Conservation (phyloP, 805 yeast species). For the Pichia sporocuriosa region DNA sequence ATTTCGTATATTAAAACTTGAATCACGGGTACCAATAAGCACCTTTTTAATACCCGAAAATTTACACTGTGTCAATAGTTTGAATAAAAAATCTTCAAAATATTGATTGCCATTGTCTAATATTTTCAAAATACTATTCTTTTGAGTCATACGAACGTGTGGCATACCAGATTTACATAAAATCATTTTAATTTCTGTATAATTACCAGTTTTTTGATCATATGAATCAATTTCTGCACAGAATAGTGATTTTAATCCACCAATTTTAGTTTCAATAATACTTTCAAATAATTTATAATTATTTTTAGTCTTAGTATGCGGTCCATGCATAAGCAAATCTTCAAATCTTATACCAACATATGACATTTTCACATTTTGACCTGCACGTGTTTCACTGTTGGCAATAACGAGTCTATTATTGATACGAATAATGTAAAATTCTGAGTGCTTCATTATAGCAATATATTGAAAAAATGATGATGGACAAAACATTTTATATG, state of each 20-base stretch:
- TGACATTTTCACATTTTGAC: conserved; percentile 10
- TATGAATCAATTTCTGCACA: conserved; percentile 14
- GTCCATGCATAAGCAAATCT: conserved; percentile 13
- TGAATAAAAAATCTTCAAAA: conserved; percentile 8
- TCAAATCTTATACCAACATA: conserved; percentile 19
- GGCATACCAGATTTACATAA: conserved; percentile 12
- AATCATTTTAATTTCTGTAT: conserved; percentile 17
- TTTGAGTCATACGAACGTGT: background rate
- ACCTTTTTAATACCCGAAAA: conserved; percentile 10
- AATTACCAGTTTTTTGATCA: background rate
- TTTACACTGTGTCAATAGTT: conserved; percentile 12
- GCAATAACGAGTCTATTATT: conserved; percentile 9
- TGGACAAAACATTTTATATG: conserved; percentile 8
- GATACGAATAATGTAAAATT: conserved; percentile 6
- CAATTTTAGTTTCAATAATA: conserved; percentile 5
- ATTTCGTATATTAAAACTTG: conserved; percentile 11
- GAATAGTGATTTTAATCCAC: conserved; percentile 9
- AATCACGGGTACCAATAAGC: conserved; percentile 15
- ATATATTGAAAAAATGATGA: conserved; percentile 15
- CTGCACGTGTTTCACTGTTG: conserved; percentile 11
- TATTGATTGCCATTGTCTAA: conserved; percentile 8
- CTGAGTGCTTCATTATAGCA: conserved; percentile 5
- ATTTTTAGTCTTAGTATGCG: conserved; percentile 10
- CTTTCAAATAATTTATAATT: conserved; percentile 11
- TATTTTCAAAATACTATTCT: conserved; percentile 4